Evolutionary conservation across 2,329 filamentous ascomycete species (phyloP).

Genomic region (Aureobasidium pullulans): DNA sequence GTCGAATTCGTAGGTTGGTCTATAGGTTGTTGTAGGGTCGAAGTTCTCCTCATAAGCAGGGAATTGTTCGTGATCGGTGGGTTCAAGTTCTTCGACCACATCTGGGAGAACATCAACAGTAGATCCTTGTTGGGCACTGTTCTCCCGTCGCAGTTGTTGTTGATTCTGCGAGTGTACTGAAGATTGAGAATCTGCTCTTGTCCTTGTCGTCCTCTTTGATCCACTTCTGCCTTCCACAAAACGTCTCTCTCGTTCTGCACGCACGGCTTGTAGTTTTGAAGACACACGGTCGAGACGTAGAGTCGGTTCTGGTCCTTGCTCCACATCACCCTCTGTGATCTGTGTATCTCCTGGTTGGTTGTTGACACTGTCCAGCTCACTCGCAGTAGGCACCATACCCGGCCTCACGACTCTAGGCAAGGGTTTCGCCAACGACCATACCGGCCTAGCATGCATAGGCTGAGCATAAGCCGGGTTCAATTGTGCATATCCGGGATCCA

Average conservation of each 20-base stretch:
- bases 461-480: slow-evolving; percentile 10
- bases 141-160: not conserved
- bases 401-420: slow-evolving; percentile 11
- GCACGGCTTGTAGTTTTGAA: not conserved
- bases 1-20: slow-evolving; percentile 9
- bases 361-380: not conserved
- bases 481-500: slow-evolving; percentile 11
- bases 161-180: not conserved
- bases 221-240: not conserved
- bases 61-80: not conserved
- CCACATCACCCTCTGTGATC: slow-evolving; percentile 9
- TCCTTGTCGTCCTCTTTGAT: not conserved
- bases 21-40: not conserved
- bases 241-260: slow-evolving; percentile 5
- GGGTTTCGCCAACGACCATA: slow-evolving; percentile 7
- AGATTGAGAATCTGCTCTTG: slow-evolving; percentile 3
- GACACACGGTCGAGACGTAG: slow-evolving; percentile 2
- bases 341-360: not conserved
- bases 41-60: not conserved
- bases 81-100: slow-evolving; percentile 3
- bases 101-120: not conserved
- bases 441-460: not conserved
- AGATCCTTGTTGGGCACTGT: not conserved
- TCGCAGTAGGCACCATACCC: slow-evolving; percentile 11
- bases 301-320: slow-evolving; percentile 7